Percentiles rank a stretch among this genome's conserved stretches.
Evolutionary conservation across 176 grass and related monocot species (phyloP).

Genomic region (Dactylis glomerata): DNA sequence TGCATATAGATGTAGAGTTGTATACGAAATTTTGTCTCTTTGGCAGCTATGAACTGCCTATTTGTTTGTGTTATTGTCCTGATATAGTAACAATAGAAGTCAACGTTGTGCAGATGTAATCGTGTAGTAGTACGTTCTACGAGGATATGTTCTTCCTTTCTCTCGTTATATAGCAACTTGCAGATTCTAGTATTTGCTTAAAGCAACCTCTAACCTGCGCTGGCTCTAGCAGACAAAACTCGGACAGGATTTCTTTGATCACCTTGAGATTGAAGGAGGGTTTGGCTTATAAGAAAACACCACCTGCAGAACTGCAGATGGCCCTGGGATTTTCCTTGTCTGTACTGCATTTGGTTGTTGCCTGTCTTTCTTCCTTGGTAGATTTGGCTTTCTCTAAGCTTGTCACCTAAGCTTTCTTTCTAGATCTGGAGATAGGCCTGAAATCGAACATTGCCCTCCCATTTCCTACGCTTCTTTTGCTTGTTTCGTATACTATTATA

Average conservation of each 20-base stretch:
- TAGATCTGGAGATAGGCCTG: not conserved
- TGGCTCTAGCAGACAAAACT: not conserved
- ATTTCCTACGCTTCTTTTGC: too few relatives aligned
- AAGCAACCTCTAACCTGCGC: not conserved
- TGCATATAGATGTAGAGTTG: not conserved
- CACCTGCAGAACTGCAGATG: not conserved
- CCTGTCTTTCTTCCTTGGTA: not conserved
- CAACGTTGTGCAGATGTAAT: not conserved
- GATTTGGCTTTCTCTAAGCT: not conserved
- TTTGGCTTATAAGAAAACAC: not conserved
- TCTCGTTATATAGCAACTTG: not conserved
- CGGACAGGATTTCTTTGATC: not conserved
- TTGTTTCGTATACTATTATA: not conserved
- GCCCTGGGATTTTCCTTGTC: not conserved
- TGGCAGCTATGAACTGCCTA: not conserved
- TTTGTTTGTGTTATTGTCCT: not conserved
- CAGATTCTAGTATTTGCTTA: not conserved
- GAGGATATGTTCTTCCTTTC: not conserved
- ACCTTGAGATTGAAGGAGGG: not conserved
- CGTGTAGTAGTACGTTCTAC: not conserved
- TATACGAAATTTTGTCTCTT: conserved; percentile 9
- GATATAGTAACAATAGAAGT: not conserved
- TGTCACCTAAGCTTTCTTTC: not conserved
- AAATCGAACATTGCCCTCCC: not conserved
- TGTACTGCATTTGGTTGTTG: not conserved